Conservation (phyloP, 768 basidiomycete species). For the Pholiota molesta region DNA sequence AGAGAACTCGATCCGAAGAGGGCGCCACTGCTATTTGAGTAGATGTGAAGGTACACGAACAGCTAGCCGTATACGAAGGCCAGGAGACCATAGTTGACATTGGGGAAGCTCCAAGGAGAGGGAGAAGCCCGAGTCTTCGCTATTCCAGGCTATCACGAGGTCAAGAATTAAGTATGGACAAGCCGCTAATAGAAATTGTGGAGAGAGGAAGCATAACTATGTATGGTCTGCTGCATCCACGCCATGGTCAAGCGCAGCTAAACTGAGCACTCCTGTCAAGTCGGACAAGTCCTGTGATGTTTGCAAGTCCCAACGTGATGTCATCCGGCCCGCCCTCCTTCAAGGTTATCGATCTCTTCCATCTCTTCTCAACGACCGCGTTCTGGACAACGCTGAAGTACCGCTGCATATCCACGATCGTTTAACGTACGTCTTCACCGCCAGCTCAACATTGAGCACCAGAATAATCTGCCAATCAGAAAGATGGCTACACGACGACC, state of each 20-base stretch:
- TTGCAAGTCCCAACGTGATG: slow-evolving; percentile 6
- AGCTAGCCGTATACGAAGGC: neutral
- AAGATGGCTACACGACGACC: neutral
- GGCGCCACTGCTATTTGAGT: slow-evolving; percentile 8
- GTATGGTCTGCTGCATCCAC: neutral
- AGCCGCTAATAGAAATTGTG: neutral
- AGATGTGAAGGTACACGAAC: neutral
- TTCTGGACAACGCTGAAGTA: neutral
- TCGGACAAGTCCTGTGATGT: slow-evolving; percentile 9
- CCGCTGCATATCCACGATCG: neutral
- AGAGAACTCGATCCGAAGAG: neutral
- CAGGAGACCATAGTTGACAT: slow-evolving; percentile 1
- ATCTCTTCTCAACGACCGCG: neutral
- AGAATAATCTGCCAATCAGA: neutral
- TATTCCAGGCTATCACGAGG: slow-evolving; percentile 7
- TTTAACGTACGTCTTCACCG: neutral
- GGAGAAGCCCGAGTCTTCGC: slow-evolving; percentile 1
- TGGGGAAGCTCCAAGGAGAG: slow-evolving; percentile 2
- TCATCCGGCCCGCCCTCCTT: slow-evolving; percentile 18
- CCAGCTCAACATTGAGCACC: neutral
- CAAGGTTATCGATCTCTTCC: neutral
- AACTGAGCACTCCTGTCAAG: slow-evolving; percentile 1
- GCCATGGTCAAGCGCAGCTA: neutral
- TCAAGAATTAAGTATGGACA: neutral
- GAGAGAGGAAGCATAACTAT: slow-evolving; percentile 4